A percentile compares a stretch with the other conserved stretches of the same genome.
These are phyloP conservation scores for Fraxinus quadrangulata DNA, from an alignment of 257 asterid genomes.

Conservation along the genomic window DNA sequence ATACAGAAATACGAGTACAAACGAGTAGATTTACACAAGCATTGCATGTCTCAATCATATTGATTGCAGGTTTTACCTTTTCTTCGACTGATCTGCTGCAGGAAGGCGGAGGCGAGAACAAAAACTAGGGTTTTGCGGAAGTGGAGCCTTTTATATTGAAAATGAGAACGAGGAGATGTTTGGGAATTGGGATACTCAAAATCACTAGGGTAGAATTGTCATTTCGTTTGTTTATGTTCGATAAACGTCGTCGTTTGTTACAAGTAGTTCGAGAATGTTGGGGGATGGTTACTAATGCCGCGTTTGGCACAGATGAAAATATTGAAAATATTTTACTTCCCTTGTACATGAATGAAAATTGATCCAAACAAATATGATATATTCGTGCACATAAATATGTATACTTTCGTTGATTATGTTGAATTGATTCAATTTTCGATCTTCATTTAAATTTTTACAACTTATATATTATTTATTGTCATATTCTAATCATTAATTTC, in stretches of 20 bases:
- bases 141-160: not conserved
- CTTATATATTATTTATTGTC: no score
- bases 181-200: not conserved
- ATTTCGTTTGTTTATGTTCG: not conserved
- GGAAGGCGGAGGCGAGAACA: slow-evolving; percentile 19
- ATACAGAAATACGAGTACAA: not conserved
- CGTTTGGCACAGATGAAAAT: not conserved
- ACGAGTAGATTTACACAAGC: not conserved
- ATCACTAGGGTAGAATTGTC: not conserved
- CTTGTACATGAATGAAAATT: no score
- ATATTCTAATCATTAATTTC: no score
- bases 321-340: no score
- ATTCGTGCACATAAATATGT: no score
- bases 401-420: no score
- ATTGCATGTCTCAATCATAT: not conserved
- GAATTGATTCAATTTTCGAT: no score
- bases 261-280: no score
- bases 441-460: no score
- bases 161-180: not conserved
- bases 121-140: slow-evolving; percentile 29
- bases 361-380: no score
- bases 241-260: not conserved
- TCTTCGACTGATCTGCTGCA: slow-evolving; percentile 9
- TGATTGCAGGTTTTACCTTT: not conserved
- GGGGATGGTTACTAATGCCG: not conserved